Conservation (phyloP, 371 early-diverging fungal species). For the Mucor racemosus region DNA sequence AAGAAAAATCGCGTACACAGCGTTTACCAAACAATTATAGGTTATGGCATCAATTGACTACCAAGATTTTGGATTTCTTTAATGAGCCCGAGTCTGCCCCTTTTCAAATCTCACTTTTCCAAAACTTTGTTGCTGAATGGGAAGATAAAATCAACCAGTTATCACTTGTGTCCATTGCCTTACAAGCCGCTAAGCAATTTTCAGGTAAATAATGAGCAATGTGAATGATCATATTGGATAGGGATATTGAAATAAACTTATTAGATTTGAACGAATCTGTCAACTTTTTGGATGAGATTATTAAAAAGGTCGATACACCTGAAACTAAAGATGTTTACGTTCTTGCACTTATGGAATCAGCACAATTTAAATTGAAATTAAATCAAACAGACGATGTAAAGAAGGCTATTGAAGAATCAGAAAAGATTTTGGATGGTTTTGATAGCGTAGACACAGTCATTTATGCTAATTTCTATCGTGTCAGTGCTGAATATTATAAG, state of each 20-base stretch:
- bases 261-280: slow-evolving; percentile 68
- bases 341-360: slow-evolving; percentile 85
- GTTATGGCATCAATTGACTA: slow-evolving; percentile 97
- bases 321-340: slow-evolving; percentile 84
- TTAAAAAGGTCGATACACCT: slow-evolving; percentile 71
- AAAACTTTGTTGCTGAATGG: slow-evolving; percentile 92
- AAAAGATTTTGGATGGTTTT: slow-evolving; percentile 82
- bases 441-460: slow-evolving; percentile 87
- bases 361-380: slow-evolving; percentile 77
- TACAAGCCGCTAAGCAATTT: slow-evolving; percentile 78
- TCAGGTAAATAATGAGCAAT: slow-evolving; percentile 55
- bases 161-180: slow-evolving; percentile 82
- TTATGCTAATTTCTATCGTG: slow-evolving; percentile 92
- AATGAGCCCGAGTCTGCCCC: slow-evolving; percentile 77
- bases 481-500: slow-evolving; percentile 96
- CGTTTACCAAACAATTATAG: slow-evolving; percentile 44
- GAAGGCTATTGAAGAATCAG: slow-evolving; percentile 83
- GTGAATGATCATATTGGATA: background rate
- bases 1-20: background rate
- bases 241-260: background rate
- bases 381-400: slow-evolving; percentile 82
- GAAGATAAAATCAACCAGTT: slow-evolving; percentile 92
- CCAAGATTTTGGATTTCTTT: slow-evolving; percentile 77
- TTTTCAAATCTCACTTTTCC: slow-evolving; percentile 81
- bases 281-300: slow-evolving; percentile 68